Evolutionary conservation across 768 basidiomycete species (phyloP), one percentile per base, ranked within the genome.

Genomic region (Suillus luteus): DNA sequence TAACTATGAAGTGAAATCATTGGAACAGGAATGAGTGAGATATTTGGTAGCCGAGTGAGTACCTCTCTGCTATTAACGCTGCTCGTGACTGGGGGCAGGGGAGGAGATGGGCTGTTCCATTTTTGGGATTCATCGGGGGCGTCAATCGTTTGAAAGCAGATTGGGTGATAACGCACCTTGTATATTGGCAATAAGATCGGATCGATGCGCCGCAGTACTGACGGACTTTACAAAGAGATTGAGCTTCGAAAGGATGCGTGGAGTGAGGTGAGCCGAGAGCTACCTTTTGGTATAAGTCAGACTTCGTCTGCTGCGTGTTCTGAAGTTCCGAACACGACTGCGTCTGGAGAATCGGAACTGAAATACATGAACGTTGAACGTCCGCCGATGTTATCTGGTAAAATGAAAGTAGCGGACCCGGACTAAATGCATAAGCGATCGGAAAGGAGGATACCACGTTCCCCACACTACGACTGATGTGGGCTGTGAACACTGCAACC

Each of bases 341-440:
- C 46, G 12, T 22, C 22, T 48, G 46, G 12, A 49, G 24, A 27
- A 49, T 24, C 49, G 49, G 52, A 54, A 54, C 52, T 54, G 52
- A 54, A 52, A 35, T 54, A 12, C 52, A 54, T 54, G 52, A 54
- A 54, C 31, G 51, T 52, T 52, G 27, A 52, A 52, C 51, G 51
- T 52, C 51, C 51, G 51, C 51, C 51, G 52, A 54, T 33, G 33
- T 54, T 54, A 54, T 54, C 52, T 54, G 31, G 52, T 54, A 54
- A 54, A 54, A 54, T 54, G 33, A 54, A 54, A 33, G 52, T 33
- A 35, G 52, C 52, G 52, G 52, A 19, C 11, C 52, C 52, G 52
- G 52, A 31, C 11, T 27, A 51, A 51, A 27, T 17, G 3, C 6
- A 54, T 54, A 54, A 35, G 52, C 52, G 52, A 54, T 54, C 52